These are phyloP conservation scores for Dipodascus albidus DNA, from an alignment of 805 yeast species.

Conservation along the genomic window DNA sequence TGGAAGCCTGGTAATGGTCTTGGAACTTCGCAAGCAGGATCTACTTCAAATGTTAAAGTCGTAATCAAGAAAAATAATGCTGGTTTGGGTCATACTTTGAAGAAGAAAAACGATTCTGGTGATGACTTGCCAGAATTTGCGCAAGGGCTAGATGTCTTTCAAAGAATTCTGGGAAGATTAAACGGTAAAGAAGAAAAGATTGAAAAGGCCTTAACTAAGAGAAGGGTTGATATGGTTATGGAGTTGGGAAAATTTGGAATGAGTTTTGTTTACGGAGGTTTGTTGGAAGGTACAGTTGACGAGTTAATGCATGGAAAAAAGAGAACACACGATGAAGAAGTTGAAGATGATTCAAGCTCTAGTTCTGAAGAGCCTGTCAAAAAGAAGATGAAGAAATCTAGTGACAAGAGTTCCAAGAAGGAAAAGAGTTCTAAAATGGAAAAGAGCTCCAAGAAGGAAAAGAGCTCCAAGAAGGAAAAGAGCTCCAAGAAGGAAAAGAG, in stretches of 20 bases:
- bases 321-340: conserved; percentile 22
- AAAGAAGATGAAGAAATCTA: conserved; percentile 14
- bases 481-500: conserved; percentile 17
- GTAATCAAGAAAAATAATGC: conserved; percentile 66
- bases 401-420: conserved; percentile 11
- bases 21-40: conserved; percentile 39
- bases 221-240: conserved; percentile 53
- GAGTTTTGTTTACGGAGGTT: conserved; percentile 77
- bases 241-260: conserved; percentile 85
- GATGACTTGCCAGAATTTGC: conserved; percentile 58
- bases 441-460: conserved; percentile 15
- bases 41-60: conserved; percentile 73
- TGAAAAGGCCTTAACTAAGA: conserved; percentile 35
- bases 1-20: conserved; percentile 91
- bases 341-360: conserved; percentile 15
- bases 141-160: conserved; percentile 88
- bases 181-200: conserved; percentile 75
- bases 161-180: conserved; percentile 74
- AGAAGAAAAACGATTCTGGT: conserved; percentile 32
- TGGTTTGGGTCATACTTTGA: conserved; percentile 75
- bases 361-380: conserved; percentile 12
- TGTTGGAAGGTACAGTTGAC: conserved; percentile 76
- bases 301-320: conserved; percentile 27
- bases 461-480: conserved; percentile 17
- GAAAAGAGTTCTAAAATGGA: conserved; percentile 18